Percentiles rank a stretch among this genome's conserved stretches.
These are phyloP conservation scores for Colletotrichum orbiculare DNA, from an alignment of 2,329 filamentous ascomycete genomes.

Conservation along the genomic window DNA sequence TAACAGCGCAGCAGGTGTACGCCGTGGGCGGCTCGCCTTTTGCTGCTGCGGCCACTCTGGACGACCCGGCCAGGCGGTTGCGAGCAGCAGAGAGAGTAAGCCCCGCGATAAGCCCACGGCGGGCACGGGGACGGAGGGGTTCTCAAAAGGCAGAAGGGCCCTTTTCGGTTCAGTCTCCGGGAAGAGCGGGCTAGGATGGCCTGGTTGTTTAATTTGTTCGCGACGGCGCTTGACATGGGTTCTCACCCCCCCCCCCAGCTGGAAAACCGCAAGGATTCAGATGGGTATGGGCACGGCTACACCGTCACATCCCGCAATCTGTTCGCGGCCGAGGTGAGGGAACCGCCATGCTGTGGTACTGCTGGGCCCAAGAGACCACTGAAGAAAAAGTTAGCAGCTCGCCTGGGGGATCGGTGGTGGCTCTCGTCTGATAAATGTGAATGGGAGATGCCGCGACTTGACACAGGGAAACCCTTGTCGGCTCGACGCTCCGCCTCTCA, in stretches of 20 bases:
- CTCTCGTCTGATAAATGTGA: background rate
- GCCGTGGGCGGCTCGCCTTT: constrained; percentile 15
- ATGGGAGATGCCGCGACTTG: background rate
- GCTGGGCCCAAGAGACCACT: background rate
- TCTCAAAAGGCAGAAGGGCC: constrained; percentile 1
- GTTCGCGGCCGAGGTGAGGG: constrained; percentile 23
- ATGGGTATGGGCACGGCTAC: constrained; percentile 4
- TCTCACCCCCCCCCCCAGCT: constrained; percentile 1
- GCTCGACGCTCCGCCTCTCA: constrained; percentile 14
- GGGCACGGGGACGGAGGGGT: constrained; percentile 12
- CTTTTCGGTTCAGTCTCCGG: constrained; percentile 33
- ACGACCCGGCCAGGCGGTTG: constrained; percentile 35
- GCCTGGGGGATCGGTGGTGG: background rate
- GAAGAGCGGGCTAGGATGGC: constrained; percentile 6
- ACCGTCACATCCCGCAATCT: constrained; percentile 36
- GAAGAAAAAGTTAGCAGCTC: constrained; percentile 7
- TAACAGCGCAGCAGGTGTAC: background rate
- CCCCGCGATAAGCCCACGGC: background rate
- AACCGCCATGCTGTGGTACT: no score
- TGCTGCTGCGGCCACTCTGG: constrained; percentile 15
- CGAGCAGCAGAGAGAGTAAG: background rate
- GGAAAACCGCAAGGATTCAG: constrained; percentile 10
- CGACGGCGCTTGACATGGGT: constrained; percentile 37
- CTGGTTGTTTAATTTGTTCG: constrained; percentile 37
- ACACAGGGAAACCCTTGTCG: constrained; percentile 6